Conservation (phyloP, 208 protist species). For the Wallacemonas collosoma region DNA sequence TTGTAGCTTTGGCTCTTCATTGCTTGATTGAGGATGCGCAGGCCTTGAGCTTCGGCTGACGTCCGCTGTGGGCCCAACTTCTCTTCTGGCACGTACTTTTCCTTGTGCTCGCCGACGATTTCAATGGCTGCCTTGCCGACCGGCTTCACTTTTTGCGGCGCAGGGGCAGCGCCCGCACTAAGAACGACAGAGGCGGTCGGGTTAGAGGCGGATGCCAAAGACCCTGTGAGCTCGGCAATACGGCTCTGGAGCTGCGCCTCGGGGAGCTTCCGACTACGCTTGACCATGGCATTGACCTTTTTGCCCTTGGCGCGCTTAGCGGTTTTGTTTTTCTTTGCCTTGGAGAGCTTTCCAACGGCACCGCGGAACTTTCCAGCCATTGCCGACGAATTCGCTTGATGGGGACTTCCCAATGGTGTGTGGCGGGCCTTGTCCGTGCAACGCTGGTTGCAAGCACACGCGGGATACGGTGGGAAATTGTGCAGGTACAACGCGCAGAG, state of each 20-base stretch:
- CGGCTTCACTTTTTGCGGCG: slow-evolving; percentile 30
- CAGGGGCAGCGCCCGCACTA: slow-evolving; percentile 10
- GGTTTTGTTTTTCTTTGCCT: slow-evolving; percentile 58
- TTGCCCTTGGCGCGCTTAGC: slow-evolving; percentile 53
- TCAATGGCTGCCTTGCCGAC: slow-evolving; percentile 68
- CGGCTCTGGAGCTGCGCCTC: slow-evolving; percentile 55
- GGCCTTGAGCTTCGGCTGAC: slow-evolving; percentile 59
- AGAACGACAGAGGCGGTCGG: neutral
- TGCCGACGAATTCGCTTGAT: neutral
- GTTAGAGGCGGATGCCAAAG: neutral
- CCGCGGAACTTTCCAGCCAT: slow-evolving; percentile 87
- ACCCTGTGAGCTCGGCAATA: slow-evolving; percentile 63
- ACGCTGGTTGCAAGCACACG: too few relatives aligned
- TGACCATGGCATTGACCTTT: slow-evolving; percentile 61
- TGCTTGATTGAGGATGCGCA: slow-evolving; percentile 73
- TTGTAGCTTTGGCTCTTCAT: slow-evolving; percentile 82
- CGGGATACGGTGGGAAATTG: too few relatives aligned
- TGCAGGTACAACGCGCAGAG: too few relatives aligned
- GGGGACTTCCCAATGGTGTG: too few relatives aligned
- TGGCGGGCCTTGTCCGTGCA: too few relatives aligned
- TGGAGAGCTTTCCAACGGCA: slow-evolving; percentile 67
- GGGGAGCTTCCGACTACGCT: slow-evolving; percentile 70
- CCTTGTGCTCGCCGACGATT: slow-evolving; percentile 51
- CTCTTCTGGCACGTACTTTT: slow-evolving; percentile 39
- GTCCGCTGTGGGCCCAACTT: slow-evolving; percentile 36